phyloP scores from a whole-genome alignment of 140 eudicot species.

The Oenanthe javanica region DNA sequence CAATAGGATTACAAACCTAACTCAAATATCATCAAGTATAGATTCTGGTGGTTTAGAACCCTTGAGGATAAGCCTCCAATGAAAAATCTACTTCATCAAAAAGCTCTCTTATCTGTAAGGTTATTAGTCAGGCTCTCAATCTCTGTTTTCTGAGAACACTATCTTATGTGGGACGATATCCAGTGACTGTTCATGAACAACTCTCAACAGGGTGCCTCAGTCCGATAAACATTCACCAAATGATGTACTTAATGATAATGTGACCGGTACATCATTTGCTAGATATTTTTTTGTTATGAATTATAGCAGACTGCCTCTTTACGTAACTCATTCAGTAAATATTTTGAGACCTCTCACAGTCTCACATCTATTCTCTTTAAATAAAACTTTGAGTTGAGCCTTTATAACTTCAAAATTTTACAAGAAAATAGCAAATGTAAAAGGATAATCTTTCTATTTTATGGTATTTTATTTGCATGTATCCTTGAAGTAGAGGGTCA shows the following conservation, averaged over 20 bases:
- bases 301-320: neutral
- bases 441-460: neutral
- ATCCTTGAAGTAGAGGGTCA: neutral
- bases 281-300: neutral
- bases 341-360: no score
- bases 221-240: neutral
- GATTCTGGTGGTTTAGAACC: neutral
- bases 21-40: neutral
- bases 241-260: neutral
- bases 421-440: neutral
- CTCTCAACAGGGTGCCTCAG: neutral
- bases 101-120: neutral
- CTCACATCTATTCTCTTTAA: no score
- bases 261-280: neutral
- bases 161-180: slow-evolving; percentile 1
- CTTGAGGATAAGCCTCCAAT: slow-evolving; percentile 4
- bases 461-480: neutral
- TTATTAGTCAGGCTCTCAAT: neutral
- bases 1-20: slow-evolving; percentile 3
- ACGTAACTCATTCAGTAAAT: neutral
- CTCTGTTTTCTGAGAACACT: neutral
- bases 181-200: neutral
- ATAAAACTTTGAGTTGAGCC: neutral
- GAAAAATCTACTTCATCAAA: neutral
- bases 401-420: neutral